Evolutionary conservation across 1,284 basidiomycete genomes (phyloP), one percentile per base, ranked within the genome.

Genomic region (Anthracocystis panici-leucophaei): DNA sequence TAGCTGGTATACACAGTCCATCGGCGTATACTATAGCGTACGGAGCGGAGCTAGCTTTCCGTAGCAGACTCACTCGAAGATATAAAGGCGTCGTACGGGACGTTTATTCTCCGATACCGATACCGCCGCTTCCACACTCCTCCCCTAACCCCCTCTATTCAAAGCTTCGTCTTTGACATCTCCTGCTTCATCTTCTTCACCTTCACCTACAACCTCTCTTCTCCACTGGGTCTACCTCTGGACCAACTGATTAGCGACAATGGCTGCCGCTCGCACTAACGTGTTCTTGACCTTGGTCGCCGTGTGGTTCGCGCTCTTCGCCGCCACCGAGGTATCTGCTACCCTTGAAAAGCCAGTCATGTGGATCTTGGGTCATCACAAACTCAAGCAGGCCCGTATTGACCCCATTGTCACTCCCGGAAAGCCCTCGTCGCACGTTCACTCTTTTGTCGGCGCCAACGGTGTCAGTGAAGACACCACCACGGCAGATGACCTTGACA

Each of bases 391-490:
- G 14, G 87, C 88, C 57, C 86, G 88, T 41, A 78, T 87, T 35
- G 88, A 89, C 65, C 87, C 88, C 23, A 87, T 89, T 65, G 83
- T 88, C 42, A 84, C 80, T 18, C 87, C 88, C 4, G 86, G 86
- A 21, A 59, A 67, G 12, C 78, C 81, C 5, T 87, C 87, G 2
- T 82, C 87, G 50, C 87, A 88, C 65, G 85, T 87, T 25, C 87
- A 88, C 69, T 86, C 87, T 51, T 53, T 87, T 50, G 83, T 59
- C 45, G 87, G 87, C 18, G 59, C 51, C 38, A 67, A 75, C 33
- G 72, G 72, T 14, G 60, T 75, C 40, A 27, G 29, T 9, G 40
- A 40, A 7, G 38, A 57, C 55, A 74, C 65, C 3, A 65, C 57
- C 46, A 69, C 62, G 1, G 71, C 62, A 5, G n/a, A 58, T n/a